A percentile compares a stretch with the other conserved stretches of the same genome.
Evolutionary conservation across 2,329 filamentous ascomycete species (phyloP).

Genomic region (Aspergillus eucalypticola): DNA sequence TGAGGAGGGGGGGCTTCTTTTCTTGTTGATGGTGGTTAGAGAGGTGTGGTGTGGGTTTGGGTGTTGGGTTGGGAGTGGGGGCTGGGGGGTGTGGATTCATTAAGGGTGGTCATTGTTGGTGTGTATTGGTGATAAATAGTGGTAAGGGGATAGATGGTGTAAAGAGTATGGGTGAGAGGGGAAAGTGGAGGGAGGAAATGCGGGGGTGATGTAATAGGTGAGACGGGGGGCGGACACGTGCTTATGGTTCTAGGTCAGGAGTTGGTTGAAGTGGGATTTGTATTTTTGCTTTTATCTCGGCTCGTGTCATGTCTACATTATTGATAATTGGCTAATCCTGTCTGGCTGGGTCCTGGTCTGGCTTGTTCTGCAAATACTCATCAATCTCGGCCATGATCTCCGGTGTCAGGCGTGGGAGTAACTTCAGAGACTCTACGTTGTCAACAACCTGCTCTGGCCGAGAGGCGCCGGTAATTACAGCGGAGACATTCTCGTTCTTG

Average conservation of each 20-base stretch:
- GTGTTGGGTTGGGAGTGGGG: background rate
- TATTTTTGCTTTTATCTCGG: too few species aligned
- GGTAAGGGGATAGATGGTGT: background rate
- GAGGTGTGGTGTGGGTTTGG: background rate
- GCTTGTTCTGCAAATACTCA: constrained; percentile 35
- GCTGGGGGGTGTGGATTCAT: background rate
- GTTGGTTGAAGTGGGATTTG: too few species aligned
- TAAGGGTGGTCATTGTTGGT: background rate
- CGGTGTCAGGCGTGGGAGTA: constrained; percentile 46
- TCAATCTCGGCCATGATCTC: constrained; percentile 52
- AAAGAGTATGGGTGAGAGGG: background rate
- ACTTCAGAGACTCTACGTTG: constrained; percentile 47
- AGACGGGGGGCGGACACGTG: background rate
- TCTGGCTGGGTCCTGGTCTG: constrained; percentile 23
- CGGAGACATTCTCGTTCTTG: constrained; percentile 58
- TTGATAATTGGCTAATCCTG: constrained; percentile 7
- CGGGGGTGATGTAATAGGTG: background rate
- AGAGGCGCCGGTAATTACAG: constrained; percentile 46
- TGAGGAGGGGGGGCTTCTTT: background rate
- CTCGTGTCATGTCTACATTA: too few species aligned
- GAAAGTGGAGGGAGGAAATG: background rate
- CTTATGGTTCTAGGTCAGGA: background rate
- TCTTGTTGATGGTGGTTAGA: background rate
- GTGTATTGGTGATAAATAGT: background rate
- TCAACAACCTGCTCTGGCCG: constrained; percentile 47